Conservation (phyloP, 2,329 filamentous ascomycete species). For the Trichoderma semiorbis region DNA sequence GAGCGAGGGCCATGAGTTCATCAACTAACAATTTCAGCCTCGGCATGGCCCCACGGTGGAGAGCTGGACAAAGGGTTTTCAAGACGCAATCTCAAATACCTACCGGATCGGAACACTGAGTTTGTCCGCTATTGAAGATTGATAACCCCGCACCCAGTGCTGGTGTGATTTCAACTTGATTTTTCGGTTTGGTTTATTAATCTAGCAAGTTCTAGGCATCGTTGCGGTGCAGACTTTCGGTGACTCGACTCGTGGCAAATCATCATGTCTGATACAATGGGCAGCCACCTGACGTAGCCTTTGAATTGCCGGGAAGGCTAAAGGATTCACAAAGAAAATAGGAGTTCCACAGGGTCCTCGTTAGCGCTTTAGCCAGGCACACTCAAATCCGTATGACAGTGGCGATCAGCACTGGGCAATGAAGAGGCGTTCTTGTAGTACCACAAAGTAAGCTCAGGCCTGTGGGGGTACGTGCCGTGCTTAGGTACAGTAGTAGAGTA, state of each 20-base stretch:
- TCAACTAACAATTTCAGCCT: neutral
- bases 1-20: neutral
- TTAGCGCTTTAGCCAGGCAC: neutral
- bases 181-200: neutral
- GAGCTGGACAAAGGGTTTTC: neutral
- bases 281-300: neutral
- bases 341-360: neutral
- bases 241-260: neutral
- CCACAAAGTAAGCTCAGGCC: neutral
- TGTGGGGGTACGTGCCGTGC: neutral
- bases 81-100: neutral
- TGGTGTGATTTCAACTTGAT: neutral
- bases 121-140: slow-evolving; percentile 5
- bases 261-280: neutral
- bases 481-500: neutral
- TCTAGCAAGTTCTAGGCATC: neutral
- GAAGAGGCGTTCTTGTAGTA: neutral
- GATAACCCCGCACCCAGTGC: neutral
- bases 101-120: slow-evolving; percentile 16
- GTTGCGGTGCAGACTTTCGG: neutral
- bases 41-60: neutral
- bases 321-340: neutral
- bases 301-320: neutral
- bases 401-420: neutral
- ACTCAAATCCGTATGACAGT: neutral